Evolutionary conservation across 2,329 filamentous ascomycete species (phyloP).

Genomic region (Pseudopithomyces chartarum): DNA sequence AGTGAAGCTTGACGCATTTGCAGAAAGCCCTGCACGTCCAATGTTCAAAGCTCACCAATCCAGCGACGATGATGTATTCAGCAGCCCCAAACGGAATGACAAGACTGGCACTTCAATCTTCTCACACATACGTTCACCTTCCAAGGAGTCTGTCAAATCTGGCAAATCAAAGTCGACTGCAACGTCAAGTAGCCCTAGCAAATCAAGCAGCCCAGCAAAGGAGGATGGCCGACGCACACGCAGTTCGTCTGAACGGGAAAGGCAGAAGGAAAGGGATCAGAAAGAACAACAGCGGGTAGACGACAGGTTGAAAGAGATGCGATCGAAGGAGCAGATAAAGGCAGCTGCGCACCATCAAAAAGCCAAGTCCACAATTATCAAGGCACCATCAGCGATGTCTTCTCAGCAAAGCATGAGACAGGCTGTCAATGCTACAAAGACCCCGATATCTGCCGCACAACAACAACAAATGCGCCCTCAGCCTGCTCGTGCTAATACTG

Average conservation of each 20-base stretch:
- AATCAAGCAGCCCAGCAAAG: slow-evolving; percentile 38
- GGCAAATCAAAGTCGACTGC: slow-evolving; percentile 30
- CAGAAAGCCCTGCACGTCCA: slow-evolving; percentile 34
- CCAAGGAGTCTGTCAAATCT: slow-evolving; percentile 41
- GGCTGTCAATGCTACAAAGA: slow-evolving; percentile 53
- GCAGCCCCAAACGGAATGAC: slow-evolving; percentile 39
- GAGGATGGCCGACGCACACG: slow-evolving; percentile 56
- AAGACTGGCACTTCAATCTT: slow-evolving; percentile 36
- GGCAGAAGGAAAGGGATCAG: slow-evolving; percentile 58
- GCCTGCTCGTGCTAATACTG: slow-evolving; percentile 32
- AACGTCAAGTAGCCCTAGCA: slow-evolving; percentile 31
- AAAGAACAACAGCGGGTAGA: slow-evolving; percentile 67
- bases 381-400: slow-evolving; percentile 55
- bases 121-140: slow-evolving; percentile 41
- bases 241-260: slow-evolving; percentile 66
- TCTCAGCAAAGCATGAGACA: slow-evolving; percentile 38
- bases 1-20: slow-evolving; percentile 61
- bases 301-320: slow-evolving; percentile 69
- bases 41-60: slow-evolving; percentile 30
- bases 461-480: slow-evolving; percentile 37
- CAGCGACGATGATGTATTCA: slow-evolving; percentile 41
- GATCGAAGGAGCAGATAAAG: slow-evolving; percentile 73
- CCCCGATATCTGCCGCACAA: slow-evolving; percentile 41
- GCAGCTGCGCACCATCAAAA: slow-evolving; percentile 55
- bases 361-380: slow-evolving; percentile 46